Evolutionary conservation across 805 yeast genomes (phyloP).

Genomic region (Cyberlindnera lachancei): DNA sequence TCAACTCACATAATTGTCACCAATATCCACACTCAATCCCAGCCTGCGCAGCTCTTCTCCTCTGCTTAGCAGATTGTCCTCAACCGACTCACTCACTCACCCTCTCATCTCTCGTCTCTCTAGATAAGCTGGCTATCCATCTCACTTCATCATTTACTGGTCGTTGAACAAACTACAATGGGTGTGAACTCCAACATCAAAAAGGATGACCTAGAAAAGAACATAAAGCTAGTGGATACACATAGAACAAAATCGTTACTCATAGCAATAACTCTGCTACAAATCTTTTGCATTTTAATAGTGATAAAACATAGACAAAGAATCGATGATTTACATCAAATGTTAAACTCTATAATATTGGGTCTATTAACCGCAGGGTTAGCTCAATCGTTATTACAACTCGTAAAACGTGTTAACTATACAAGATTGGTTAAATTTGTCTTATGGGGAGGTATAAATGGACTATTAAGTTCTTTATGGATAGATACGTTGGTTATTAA

Average conservation of each 20-base stretch:
- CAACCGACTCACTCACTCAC: no score
- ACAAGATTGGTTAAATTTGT: slow-evolving; percentile 34
- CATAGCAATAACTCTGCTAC: slow-evolving; percentile 4
- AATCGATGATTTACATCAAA: slow-evolving; percentile 18
- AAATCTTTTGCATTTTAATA: slow-evolving; percentile 6
- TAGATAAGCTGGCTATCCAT: no score
- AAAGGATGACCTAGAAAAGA: slow-evolving; percentile 13
- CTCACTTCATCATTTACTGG: no score
- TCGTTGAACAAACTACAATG: neutral
- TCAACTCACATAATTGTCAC: no score
- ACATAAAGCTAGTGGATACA: slow-evolving; percentile 2
- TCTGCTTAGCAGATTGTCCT: no score
- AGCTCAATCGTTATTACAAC: slow-evolving; percentile 20
- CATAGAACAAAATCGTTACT: slow-evolving; percentile 8
- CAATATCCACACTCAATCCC: no score
- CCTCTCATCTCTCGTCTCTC: no score
- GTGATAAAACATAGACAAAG: slow-evolving; percentile 17
- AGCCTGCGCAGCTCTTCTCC: no score
- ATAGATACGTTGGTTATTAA: slow-evolving; percentile 36
- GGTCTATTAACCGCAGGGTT: slow-evolving; percentile 19
- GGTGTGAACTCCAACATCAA: neutral
- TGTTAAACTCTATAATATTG: slow-evolving; percentile 18
- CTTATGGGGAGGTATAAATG: slow-evolving; percentile 57
- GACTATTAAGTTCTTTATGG: slow-evolving; percentile 48
- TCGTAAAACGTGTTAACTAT: slow-evolving; percentile 15